phyloP scores from a whole-genome alignment of 2,329 filamentous ascomycete species.

The Tolypocladium ophioglossoides region DNA sequence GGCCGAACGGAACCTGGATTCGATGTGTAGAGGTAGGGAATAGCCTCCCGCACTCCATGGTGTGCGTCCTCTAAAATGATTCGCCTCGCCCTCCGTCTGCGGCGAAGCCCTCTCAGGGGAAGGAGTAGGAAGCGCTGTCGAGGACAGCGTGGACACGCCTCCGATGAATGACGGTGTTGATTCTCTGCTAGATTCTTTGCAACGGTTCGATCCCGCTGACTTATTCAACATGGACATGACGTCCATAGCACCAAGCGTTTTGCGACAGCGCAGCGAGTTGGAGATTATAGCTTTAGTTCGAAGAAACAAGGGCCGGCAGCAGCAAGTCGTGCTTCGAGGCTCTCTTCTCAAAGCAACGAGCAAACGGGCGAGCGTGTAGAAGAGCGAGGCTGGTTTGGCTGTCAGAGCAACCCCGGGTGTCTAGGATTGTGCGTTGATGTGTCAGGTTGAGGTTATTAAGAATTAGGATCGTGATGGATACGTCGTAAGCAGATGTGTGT shows the following conservation, averaged over 20 bases:
- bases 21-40: constrained; percentile 30
- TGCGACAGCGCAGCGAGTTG: background rate
- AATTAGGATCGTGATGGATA: background rate
- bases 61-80: constrained; percentile 22
- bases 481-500: background rate
- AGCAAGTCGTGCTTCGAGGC: background rate
- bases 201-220: constrained; percentile 11
- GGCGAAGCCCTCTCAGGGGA: constrained; percentile 19
- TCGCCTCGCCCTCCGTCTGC: constrained; percentile 10
- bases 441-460: background rate
- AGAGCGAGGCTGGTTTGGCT: background rate
- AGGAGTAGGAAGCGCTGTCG: constrained; percentile 19
- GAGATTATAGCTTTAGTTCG: background rate
- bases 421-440: background rate
- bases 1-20: constrained; percentile 21
- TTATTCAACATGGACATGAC: constrained; percentile 30
- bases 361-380: background rate
- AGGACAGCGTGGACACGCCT: constrained; percentile 1
- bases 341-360: background rate
- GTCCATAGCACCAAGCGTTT: constrained; percentile 22
- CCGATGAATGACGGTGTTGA: constrained; percentile 3
- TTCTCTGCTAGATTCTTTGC: constrained; percentile 3
- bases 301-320: background rate
- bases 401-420: background rate
- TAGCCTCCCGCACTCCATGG: constrained; percentile 43